phyloP scores from a whole-genome alignment of 2,329 filamentous ascomycete species.

The Pezicula radicicola region DNA sequence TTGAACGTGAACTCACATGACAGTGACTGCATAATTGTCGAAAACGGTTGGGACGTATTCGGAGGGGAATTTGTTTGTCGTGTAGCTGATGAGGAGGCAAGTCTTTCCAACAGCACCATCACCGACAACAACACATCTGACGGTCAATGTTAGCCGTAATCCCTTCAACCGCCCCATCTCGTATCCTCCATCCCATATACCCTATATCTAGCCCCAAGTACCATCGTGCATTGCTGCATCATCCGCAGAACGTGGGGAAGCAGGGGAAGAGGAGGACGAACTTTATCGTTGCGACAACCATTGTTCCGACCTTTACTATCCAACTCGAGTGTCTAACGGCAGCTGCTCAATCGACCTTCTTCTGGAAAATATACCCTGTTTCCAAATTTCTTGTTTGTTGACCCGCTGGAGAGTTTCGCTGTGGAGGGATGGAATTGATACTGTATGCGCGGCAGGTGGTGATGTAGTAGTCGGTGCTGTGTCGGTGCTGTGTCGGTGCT shows the following conservation, averaged over 20 bases:
- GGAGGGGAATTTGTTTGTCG: constrained; percentile 98
- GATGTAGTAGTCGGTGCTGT: background rate
- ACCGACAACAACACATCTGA: constrained; percentile 95
- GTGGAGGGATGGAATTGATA: background rate
- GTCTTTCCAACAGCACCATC: constrained; percentile 99
- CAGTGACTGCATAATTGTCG: constrained; percentile 99
- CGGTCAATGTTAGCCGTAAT: constrained; percentile 20
- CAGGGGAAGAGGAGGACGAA: constrained; percentile 33
- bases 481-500: background rate
- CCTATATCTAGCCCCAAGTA: constrained; percentile 4
- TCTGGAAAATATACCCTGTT: background rate
- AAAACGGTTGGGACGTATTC: constrained; percentile 99
- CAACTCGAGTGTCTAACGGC: background rate
- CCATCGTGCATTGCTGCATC: background rate
- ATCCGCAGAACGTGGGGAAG: constrained; percentile 3
- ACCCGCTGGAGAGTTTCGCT: background rate
- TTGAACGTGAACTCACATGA: constrained; percentile 72
- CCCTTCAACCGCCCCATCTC: background rate
- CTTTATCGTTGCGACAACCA: constrained; percentile 63
- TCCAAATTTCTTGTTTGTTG: background rate
- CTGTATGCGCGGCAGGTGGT: background rate
- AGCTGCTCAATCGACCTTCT: background rate
- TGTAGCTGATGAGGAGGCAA: constrained; percentile 98
- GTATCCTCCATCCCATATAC: background rate
- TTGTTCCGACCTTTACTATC: constrained; percentile 14